Evolutionary conservation across 1,284 basidiomycete species (phyloP), one percentile per base, ranked within the genome.

Genomic region (Naganishia cerealis): DNA sequence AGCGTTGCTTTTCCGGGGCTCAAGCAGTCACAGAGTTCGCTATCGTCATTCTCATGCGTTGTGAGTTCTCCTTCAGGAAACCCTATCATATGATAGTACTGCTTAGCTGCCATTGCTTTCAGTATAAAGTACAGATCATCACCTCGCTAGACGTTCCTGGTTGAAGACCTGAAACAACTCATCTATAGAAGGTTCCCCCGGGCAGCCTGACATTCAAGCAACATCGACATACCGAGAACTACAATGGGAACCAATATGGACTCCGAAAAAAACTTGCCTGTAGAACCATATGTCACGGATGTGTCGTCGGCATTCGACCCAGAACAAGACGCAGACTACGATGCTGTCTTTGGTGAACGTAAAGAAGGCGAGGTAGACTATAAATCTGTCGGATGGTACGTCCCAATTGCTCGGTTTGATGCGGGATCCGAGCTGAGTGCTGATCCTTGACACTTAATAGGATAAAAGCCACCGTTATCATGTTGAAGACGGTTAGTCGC

Each of bases 381-480:
- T 67, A 72, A 69, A 57, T 75, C 73, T n/a, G 75, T 75, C 21
- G 74, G 76, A 67, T 76, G 75, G 75, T 77, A 53, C 70, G 75
- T 73, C 10, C n/a, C n/a, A 33, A 24, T 50, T 50, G n/a, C n/a
- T 50, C 29, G 29, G 29, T 33, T 13, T 18, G 3, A 36, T 5
- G 43, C n/a, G 10, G 12, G 9, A 43, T 12, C 46, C 10, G 18
- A 46, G 4, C 5, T 12, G 13, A 15, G 29, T 50, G 39, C 57
- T 53, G 36, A 52, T 48, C 7, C 18, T 18, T 26, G 43, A 26
- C 12, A 21, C 39, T 18, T 21, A 13, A 16, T 56, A 76, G 76
- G 76, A 73, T 74, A 56, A 71, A 73, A 43, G 73, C 77, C 3
- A 65, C 71, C 12, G 71, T 78, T 16, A 67, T 78, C 63, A 74